Conservation (phyloP, 768 basidiomycete species). For the Rhizopogon vulgaris region DNA sequence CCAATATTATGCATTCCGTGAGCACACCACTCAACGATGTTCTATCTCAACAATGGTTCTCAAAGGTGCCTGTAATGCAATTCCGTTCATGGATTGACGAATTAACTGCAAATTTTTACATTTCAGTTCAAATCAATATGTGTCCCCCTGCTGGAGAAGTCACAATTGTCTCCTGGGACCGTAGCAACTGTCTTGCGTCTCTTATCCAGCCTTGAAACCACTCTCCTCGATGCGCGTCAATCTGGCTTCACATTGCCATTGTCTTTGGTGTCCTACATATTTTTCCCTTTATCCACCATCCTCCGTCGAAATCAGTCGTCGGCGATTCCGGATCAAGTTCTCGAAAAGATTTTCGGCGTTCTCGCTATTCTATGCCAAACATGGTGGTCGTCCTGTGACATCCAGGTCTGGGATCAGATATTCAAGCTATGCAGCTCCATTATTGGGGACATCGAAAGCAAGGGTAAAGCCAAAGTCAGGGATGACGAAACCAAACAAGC, state of each 20-base stretch:
- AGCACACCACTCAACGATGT: constrained; percentile 11
- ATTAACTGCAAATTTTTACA: background rate
- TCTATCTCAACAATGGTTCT: constrained; percentile 28
- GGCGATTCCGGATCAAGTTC: constrained; percentile 69
- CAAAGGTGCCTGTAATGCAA: constrained; percentile 25
- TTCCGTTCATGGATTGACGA: background rate
- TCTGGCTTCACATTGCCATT: constrained; percentile 38
- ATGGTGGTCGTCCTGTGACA: constrained; percentile 86
- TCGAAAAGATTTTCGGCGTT: constrained; percentile 65
- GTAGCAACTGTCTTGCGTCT: constrained; percentile 42
- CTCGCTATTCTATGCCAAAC: constrained; percentile 53
- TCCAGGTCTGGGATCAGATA: constrained; percentile 75
- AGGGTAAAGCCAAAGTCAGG: constrained; percentile 59
- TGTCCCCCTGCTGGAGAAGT: constrained; percentile 72
- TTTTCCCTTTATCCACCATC: constrained; percentile 83
- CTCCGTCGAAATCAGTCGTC: constrained; percentile 68
- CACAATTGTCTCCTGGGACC: constrained; percentile 53
- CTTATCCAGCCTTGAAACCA: constrained; percentile 46
- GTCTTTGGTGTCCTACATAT: constrained; percentile 73
- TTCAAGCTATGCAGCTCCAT: constrained; percentile 71
- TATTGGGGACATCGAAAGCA: constrained; percentile 58
- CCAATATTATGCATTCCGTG: no score
- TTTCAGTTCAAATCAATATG: constrained; percentile 61
- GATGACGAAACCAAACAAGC: constrained; percentile 82
- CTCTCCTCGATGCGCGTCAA: constrained; percentile 38